Conservation (phyloP, 108 stramenopile species). For the Fistulifera pelliculosa region DNA sequence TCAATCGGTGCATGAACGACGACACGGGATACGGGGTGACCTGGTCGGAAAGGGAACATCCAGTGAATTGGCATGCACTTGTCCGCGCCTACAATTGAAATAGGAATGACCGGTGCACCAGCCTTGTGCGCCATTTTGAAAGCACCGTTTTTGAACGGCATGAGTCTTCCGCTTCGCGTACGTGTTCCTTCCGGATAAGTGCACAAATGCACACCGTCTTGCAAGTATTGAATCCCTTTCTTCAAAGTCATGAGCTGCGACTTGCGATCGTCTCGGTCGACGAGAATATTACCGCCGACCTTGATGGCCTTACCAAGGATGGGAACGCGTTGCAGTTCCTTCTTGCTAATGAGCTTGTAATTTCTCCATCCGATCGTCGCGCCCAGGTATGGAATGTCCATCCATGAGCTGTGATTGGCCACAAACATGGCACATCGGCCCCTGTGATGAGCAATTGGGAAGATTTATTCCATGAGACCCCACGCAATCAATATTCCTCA, state of each 20-base stretch:
- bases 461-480: background rate
- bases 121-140: constrained; percentile 89
- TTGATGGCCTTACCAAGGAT: constrained; percentile 71
- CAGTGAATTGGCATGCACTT: constrained; percentile 63
- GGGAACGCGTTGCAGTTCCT: constrained; percentile 76
- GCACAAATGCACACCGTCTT: constrained; percentile 76
- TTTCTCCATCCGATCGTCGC: constrained; percentile 84
- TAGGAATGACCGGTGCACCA: constrained; percentile 68
- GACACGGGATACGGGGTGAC: constrained; percentile 37
- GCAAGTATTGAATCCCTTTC: constrained; percentile 69
- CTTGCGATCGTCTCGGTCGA: constrained; percentile 63
- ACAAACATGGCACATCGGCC: constrained; percentile 79
- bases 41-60: constrained; percentile 70
- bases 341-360: constrained; percentile 85
- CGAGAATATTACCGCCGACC: constrained; percentile 60
- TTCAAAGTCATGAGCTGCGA: constrained; percentile 72
- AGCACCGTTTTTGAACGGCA: constrained; percentile 82
- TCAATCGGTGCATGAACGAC: constrained; percentile 74
- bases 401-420: constrained; percentile 86
- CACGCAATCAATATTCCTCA: background rate
- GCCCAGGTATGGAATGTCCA: constrained; percentile 86
- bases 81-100: constrained; percentile 60
- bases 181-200: constrained; percentile 88
- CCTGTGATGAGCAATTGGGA: constrained; percentile 11
- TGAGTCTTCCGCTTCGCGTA: constrained; percentile 52